Evolutionary conservation across 2,329 filamentous ascomycete species (phyloP).

Genomic region (Hymenoscyphus fraxineus): DNA sequence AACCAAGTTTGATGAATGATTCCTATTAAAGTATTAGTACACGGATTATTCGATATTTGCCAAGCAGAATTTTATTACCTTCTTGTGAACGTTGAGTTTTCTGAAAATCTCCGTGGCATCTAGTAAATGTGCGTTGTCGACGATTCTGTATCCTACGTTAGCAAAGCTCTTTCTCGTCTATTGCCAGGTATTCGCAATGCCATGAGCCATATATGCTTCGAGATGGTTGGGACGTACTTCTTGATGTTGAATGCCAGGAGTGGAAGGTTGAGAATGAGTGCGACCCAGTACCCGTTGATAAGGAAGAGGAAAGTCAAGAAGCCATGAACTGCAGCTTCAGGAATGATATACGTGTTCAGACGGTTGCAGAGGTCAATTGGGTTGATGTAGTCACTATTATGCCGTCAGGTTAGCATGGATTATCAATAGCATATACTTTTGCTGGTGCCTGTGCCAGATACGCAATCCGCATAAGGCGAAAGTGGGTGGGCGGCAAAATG

Average conservation of each 20-base stretch:
- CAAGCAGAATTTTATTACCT: slow-evolving; percentile 52
- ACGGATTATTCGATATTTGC: slow-evolving; percentile 7
- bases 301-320: slow-evolving; percentile 94
- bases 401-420: slow-evolving; percentile 7
- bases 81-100: slow-evolving; percentile 98
- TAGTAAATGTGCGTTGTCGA: slow-evolving; percentile 93
- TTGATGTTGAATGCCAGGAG: slow-evolving; percentile 92
- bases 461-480: background rate
- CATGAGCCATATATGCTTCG: background rate
- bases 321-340: slow-evolving; percentile 94
- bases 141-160: slow-evolving; percentile 62
- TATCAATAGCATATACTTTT: slow-evolving; percentile 30
- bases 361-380: slow-evolving; percentile 99
- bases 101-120: slow-evolving; percentile 99
- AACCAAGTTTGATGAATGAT: slow-evolving; percentile 98
- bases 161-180: slow-evolving; percentile 16
- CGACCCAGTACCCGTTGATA: slow-evolving; percentile 98
- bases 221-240: slow-evolving; percentile 63
- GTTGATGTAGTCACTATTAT: slow-evolving; percentile 92
- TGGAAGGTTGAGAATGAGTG: slow-evolving; percentile 86
- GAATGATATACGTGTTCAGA: slow-evolving; percentile 98
- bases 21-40: slow-evolving; percentile 54
- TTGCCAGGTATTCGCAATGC: background rate
- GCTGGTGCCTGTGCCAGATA: background rate
- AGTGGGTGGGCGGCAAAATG: background rate